phyloP scores from a whole-genome alignment of 441 rosid species.

The Cnidoscolus chayamansa region DNA sequence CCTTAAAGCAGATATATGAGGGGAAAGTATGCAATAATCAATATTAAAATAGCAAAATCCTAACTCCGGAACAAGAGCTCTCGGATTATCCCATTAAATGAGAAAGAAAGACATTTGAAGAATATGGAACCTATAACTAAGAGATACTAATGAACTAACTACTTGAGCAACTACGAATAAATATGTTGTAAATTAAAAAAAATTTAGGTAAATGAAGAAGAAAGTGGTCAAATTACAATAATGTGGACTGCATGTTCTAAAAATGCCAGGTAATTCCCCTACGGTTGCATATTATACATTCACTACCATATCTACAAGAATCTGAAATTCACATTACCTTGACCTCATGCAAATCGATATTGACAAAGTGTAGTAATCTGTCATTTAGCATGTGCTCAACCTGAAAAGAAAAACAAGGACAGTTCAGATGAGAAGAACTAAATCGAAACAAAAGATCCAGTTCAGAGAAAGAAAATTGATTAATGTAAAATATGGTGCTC shows the following conservation, averaged over 20 bases:
- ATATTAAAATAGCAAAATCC: neutral
- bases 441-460: neutral
- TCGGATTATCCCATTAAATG: neutral
- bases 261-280: neutral
- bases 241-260: neutral
- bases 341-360: constrained; percentile 84
- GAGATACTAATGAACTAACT: neutral
- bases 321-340: constrained; percentile 56
- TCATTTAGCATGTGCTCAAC: constrained; percentile 98
- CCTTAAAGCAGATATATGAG: neutral
- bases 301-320: constrained; percentile 17
- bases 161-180: neutral
- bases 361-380: constrained; percentile 90
- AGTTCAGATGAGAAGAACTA: neutral
- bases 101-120: neutral
- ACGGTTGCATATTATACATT: neutral
- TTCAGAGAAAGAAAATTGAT: constrained; percentile 1
- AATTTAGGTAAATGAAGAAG: neutral
- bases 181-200: neutral
- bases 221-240: neutral
- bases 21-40: neutral
- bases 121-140: neutral
- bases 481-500: neutral
- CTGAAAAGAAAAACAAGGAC: constrained; percentile 38
- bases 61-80: neutral